Evolutionary conservation across 2,329 filamentous ascomycete genomes (phyloP).

Genomic region (Ceratocystis harringtonii): DNA sequence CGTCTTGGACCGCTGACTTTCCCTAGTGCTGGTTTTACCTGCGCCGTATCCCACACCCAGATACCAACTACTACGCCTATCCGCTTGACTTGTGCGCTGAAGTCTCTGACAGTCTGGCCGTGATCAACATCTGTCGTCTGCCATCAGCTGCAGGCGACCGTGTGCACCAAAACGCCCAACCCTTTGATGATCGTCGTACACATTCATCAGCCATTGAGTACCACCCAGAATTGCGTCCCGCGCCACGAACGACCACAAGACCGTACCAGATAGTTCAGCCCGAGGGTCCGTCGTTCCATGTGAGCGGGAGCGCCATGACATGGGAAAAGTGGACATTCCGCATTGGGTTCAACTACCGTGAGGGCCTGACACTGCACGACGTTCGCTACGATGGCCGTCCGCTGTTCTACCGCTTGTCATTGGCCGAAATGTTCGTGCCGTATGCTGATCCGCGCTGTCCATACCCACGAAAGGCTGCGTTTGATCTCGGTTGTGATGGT

Average conservation of each 20-base stretch:
- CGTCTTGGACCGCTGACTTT: background rate
- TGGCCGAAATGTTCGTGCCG: slow-evolving; percentile 57
- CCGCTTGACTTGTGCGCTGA: slow-evolving; percentile 39
- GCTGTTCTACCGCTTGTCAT: slow-evolving; percentile 51
- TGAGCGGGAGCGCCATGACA: slow-evolving; percentile 31
- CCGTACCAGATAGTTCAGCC: slow-evolving; percentile 28
- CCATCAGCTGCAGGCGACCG: slow-evolving; percentile 28
- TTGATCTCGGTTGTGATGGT: slow-evolving; percentile 55
- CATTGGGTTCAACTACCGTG: slow-evolving; percentile 53
- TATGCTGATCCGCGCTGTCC: slow-evolving; percentile 50
- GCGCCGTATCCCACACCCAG: slow-evolving; percentile 27
- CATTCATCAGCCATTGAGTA: slow-evolving; percentile 21
- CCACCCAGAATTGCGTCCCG: slow-evolving; percentile 22
- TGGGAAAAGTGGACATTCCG: slow-evolving; percentile 57
- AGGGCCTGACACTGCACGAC: slow-evolving; percentile 55
- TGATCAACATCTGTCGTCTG: slow-evolving; percentile 36
- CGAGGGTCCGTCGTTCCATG: slow-evolving; percentile 27
- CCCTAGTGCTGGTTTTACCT: slow-evolving; percentile 27
- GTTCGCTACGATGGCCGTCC: slow-evolving; percentile 49
- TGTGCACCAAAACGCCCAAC: slow-evolving; percentile 30
- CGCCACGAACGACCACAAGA: slow-evolving; percentile 23
- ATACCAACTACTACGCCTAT: slow-evolving; percentile 44
- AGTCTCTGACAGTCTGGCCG: slow-evolving; percentile 33
- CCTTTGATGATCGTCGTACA: slow-evolving; percentile 6
- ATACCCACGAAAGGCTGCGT: slow-evolving; percentile 52